Conservation (phyloP, 1,284 basidiomycete species). For the Coriolopsis trogii region DNA sequence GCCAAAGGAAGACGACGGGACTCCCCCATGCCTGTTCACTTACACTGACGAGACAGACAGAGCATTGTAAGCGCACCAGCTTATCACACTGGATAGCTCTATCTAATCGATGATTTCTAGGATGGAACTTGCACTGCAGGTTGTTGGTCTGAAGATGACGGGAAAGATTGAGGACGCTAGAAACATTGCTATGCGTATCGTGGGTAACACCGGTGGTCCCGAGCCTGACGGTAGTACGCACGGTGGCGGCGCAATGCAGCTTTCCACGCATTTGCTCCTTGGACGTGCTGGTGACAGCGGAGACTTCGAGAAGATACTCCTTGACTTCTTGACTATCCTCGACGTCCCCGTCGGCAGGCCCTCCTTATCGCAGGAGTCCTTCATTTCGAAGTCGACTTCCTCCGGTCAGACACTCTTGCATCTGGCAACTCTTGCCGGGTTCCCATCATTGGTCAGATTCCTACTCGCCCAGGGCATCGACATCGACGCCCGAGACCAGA, state of each 20-base stretch:
- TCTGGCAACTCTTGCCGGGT: conserved; percentile 83
- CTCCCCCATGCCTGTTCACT: conserved; percentile 73
- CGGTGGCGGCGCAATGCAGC: conserved; percentile 53
- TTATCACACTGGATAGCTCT: conserved; percentile 9
- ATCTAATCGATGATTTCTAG: conserved; percentile 42
- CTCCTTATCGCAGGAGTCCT: conserved; percentile 43
- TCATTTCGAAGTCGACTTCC: conserved; percentile 65
- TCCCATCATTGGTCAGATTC: conserved; percentile 72
- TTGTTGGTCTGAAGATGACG: conserved; percentile 95
- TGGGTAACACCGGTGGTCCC: conserved; percentile 61
- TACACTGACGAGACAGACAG: conserved; percentile 92
- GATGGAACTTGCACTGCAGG: conserved; percentile 94
- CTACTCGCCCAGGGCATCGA: conserved; percentile 78
- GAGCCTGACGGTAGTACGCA: conserved; percentile 40
- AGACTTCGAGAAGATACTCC: conserved; percentile 76
- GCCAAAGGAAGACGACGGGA: conserved; percentile 57
- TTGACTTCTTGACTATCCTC: conserved; percentile 79
- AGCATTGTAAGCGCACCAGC: conserved; percentile 65
- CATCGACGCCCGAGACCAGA: conserved; percentile 84
- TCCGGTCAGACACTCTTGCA: conserved; percentile 88
- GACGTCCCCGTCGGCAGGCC: conserved; percentile 53
- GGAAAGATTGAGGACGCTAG: conserved; percentile 92
- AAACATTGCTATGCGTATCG: conserved; percentile 87
- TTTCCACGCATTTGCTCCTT: conserved; percentile 53
- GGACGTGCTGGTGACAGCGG: conserved; percentile 52